These are phyloP conservation scores for Carex cristatella DNA, from an alignment of 176 grass and related monocot genomes.

Conservation along the genomic window DNA sequence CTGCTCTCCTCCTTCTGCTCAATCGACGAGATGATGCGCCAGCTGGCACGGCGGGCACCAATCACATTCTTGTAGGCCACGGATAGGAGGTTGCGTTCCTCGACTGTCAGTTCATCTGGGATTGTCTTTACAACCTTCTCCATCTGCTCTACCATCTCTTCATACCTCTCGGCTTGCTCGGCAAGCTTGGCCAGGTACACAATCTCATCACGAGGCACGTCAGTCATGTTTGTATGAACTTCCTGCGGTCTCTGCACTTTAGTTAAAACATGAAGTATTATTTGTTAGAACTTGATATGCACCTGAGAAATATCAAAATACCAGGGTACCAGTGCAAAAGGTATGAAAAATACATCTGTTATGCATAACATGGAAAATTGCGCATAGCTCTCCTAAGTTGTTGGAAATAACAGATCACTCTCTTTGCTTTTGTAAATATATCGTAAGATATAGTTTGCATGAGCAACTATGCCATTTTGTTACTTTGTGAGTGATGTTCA, in stretches of 20 bases:
- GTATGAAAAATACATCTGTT: neutral
- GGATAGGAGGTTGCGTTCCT: constrained; percentile 84
- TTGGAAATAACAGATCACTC: neutral
- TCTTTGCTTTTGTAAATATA: neutral
- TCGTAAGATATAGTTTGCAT: neutral
- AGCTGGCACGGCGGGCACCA: constrained; percentile 75
- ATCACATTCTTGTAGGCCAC: constrained; percentile 95
- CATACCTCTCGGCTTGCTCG: constrained; percentile 71
- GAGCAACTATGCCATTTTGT: neutral
- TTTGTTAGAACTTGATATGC: neutral
- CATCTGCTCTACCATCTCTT: constrained; percentile 93
- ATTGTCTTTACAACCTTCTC: constrained; percentile 82
- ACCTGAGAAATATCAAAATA: neutral
- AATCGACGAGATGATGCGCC: constrained; percentile 90
- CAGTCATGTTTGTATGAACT: neutral
- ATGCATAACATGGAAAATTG: neutral
- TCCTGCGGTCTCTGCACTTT: neutral
- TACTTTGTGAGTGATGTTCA: neutral
- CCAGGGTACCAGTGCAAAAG: neutral
- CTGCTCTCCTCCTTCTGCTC: constrained; percentile 84
- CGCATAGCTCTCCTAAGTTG: neutral
- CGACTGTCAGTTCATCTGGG: constrained; percentile 73
- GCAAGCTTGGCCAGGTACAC: constrained; percentile 95
- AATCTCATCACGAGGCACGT: constrained; percentile 49
- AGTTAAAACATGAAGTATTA: neutral